phyloP scores from a whole-genome alignment of 129 eudicot genomes.

The Artemisia tridentata region DNA sequence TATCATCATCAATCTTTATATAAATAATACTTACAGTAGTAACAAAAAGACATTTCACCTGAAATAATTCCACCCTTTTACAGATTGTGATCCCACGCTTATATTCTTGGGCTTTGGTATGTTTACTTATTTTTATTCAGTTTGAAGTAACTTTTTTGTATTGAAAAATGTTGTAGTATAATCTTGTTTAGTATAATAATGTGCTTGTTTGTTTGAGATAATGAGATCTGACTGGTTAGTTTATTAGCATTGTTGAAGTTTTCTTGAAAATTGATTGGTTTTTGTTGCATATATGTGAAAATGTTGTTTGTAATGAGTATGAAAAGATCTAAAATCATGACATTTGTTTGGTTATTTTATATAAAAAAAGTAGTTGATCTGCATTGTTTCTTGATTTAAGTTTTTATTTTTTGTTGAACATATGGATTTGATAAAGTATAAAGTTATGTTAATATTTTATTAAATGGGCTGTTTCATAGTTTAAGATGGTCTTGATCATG shows the following conservation, averaged over 20 bases:
- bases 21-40: background rate
- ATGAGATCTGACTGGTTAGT: conserved; percentile 48
- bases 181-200: background rate
- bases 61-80: conserved; percentile 24
- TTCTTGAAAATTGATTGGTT: background rate
- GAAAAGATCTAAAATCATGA: background rate
- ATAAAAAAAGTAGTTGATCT: conserved; percentile 16
- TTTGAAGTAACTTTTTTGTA: background rate
- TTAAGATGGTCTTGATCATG: too few species aligned
- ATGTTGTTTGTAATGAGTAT: background rate
- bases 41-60: conserved; percentile 35
- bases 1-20: conserved; percentile 19
- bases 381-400: conserved; percentile 1
- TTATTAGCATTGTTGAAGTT: conserved; percentile 44
- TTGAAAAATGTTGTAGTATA: conserved; percentile 10
- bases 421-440: too few species aligned
- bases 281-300: background rate
- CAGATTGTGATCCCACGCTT: conserved; percentile 48
- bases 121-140: conserved; percentile 8
- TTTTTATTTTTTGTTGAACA: background rate
- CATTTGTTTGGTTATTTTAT: conserved; percentile 3
- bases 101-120: conserved; percentile 37
- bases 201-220: conserved; percentile 10
- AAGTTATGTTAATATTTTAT: too few species aligned
- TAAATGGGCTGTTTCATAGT: too few species aligned